phyloP scores from a whole-genome alignment of 2,329 filamentous ascomycete genomes.

The Scedosporium boydii region DNA sequence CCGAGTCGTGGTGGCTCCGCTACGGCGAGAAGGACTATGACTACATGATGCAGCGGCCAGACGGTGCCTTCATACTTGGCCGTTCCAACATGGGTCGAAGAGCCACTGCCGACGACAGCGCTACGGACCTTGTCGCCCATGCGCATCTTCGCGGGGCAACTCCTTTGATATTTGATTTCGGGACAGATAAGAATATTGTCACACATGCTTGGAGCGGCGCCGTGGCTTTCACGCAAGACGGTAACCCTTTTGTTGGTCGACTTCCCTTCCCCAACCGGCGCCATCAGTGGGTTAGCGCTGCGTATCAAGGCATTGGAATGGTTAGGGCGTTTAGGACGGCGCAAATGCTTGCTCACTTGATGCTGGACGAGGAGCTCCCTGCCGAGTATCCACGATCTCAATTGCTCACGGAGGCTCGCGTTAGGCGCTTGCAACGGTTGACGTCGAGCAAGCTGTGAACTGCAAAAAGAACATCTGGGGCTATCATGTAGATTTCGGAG shows the following conservation, averaged over 20 bases:
- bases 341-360: constrained; percentile 3
- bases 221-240: constrained; percentile 13
- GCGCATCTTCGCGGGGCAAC: constrained; percentile 10
- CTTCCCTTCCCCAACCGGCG: constrained; percentile 7
- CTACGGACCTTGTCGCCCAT: constrained; percentile 8
- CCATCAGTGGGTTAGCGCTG: constrained; percentile 12
- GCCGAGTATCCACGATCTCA: constrained; percentile 9
- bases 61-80: constrained; percentile 12
- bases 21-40: constrained; percentile 16
- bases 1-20: constrained; percentile 12
- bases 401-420: constrained; percentile 5
- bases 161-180: not conserved
- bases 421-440: not conserved
- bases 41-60: constrained; percentile 13
- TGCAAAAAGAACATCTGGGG: not conserved
- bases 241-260: constrained; percentile 10
- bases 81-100: constrained; percentile 10
- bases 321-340: constrained; percentile 10
- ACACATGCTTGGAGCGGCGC: constrained; percentile 12
- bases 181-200: not conserved
- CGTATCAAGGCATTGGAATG: constrained; percentile 13
- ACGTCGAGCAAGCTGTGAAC: not conserved
- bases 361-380: constrained; percentile 5
- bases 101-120: constrained; percentile 10
- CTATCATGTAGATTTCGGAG: not conserved